Base-by-base conservation (phyloP, 768 basidiomycete species). In the Macrocybe gigantea region DNA sequence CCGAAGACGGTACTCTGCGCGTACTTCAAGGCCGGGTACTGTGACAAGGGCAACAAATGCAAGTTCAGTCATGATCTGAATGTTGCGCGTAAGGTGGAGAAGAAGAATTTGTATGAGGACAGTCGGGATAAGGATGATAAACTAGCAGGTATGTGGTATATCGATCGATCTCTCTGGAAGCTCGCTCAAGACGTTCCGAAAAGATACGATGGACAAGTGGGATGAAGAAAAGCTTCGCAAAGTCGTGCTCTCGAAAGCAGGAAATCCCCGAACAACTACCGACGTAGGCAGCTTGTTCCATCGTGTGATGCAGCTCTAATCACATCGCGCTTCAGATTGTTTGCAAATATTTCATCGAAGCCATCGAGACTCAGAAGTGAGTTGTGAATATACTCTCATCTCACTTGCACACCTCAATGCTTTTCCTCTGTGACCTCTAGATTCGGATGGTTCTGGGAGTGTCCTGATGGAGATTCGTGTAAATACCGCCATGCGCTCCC, bases 161-260 rank as follows among this genome's bases (percentile, higher is more conserved):
- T 39, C 33, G 39, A 35, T 8, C 13, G 13, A 35, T 9, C 11
- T 43, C 8, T 22, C 37, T 7, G 42, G 22, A 8, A 15, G 30
- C 3, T 41, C 29, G 29, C 30, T 31, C 38, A 12, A 33, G 15
- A 31, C 5, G 4, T 3, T 40, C 36, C 31, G 11, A 33, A 34
- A 53, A 93, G 94, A 98, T 68, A 93, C 92, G 8, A 98, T 98
- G 96, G 93, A 96, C 57, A 82, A 73, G 52, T 99, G 96, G 96
- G 93, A 96, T 66, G 89, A 98, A 51, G 93, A 85, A 59, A 97
- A 97, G 68, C 71, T 99, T 48, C 76, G 82, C 35, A 80, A 69
- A n/a, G 96, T 98, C 48, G 91, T 98, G 1, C 56, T 82, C 12
- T 87, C 85, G 7, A 94, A 93, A 66, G 77, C 82, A 52, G 94